Evolutionary conservation across 192 early-diverging fungal species (phyloP).

Genomic region (Allomyces macrogynus): DNA sequence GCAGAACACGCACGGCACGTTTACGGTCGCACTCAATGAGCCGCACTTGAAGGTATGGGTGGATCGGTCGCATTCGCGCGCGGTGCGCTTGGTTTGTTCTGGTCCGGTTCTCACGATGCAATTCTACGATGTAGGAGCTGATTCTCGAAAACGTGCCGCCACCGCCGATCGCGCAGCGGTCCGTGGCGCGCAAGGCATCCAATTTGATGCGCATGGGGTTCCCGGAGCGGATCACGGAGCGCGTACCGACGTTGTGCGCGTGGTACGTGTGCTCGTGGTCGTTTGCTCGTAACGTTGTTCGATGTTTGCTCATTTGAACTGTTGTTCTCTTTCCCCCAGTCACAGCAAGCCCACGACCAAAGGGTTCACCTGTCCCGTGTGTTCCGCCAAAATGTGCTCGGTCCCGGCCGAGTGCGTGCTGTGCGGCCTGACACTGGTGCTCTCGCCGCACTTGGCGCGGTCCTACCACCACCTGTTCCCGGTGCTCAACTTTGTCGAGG

Average conservation of each 20-base stretch:
- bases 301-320: not conserved
- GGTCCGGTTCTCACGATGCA: not conserved
- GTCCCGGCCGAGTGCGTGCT: conserved; percentile 84
- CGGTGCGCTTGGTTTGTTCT: too few species aligned
- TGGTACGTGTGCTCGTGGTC: conserved; percentile 26
- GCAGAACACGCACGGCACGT: conserved; percentile 57
- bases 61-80: too few species aligned
- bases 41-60: conserved; percentile 32
- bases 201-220: conserved; percentile 89
- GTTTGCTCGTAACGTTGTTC: not conserved
- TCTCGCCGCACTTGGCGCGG: conserved; percentile 70
- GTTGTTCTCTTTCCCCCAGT: conserved; percentile 14
- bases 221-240: conserved; percentile 29
- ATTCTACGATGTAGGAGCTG: conserved; percentile 22
- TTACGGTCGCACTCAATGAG: conserved; percentile 67
- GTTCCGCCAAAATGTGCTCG: conserved; percentile 59
- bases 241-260: conserved; percentile 46
- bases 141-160: conserved; percentile 73
- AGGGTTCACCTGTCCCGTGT: conserved; percentile 74
- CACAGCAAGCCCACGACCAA: conserved; percentile 41
- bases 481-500: conserved; percentile 58
- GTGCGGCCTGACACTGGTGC: conserved; percentile 69
- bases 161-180: conserved; percentile 35
- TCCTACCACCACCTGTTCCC: conserved; percentile 93
- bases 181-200: conserved; percentile 23